Conservation (phyloP, 495 filamentous ascomycete species). For the Trichoderma reesei region DNA sequence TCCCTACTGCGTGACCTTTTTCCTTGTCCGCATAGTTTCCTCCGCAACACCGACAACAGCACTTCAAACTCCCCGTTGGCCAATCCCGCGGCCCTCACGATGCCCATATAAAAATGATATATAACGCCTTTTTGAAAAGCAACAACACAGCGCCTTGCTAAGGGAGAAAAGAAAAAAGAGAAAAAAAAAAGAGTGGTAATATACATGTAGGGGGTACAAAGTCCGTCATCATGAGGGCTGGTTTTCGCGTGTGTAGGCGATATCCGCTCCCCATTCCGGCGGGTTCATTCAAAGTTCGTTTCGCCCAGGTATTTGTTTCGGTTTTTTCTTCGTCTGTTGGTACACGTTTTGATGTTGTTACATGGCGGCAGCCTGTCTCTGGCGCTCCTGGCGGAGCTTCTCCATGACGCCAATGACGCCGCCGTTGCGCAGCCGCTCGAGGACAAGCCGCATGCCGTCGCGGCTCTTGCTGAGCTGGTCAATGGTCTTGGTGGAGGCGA, state of each 20-base stretch:
- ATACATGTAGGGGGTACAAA: constrained; percentile 1
- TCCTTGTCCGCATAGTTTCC: not conserved
- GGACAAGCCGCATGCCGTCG: constrained; percentile 89
- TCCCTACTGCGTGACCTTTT: not conserved
- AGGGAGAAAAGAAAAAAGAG: not conserved
- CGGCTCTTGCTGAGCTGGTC: constrained; percentile 80
- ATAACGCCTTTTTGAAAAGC: not conserved
- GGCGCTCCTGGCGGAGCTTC: constrained; percentile 60
- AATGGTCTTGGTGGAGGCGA: constrained; percentile 73
- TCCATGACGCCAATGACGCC: constrained; percentile 83
- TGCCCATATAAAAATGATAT: not conserved
- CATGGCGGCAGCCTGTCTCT: constrained; percentile 9
- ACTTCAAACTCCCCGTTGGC: not conserved
- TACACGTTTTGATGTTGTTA: constrained; percentile 4
- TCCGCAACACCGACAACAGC: not conserved
- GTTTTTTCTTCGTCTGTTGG: not conserved
- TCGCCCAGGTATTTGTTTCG: not conserved
- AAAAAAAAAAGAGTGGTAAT: not conserved
- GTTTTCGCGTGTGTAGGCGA: not conserved
- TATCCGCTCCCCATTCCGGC: not conserved
- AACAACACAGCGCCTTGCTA: constrained; percentile 1
- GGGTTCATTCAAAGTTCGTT: not conserved
- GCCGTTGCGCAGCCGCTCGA: constrained; percentile 67
- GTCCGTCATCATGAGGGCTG: not conserved
- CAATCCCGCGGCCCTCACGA: not conserved